These are phyloP conservation scores for Wilhelminamyces savonicus DNA, from an alignment of 805 yeast species.

Conservation along the genomic window DNA sequence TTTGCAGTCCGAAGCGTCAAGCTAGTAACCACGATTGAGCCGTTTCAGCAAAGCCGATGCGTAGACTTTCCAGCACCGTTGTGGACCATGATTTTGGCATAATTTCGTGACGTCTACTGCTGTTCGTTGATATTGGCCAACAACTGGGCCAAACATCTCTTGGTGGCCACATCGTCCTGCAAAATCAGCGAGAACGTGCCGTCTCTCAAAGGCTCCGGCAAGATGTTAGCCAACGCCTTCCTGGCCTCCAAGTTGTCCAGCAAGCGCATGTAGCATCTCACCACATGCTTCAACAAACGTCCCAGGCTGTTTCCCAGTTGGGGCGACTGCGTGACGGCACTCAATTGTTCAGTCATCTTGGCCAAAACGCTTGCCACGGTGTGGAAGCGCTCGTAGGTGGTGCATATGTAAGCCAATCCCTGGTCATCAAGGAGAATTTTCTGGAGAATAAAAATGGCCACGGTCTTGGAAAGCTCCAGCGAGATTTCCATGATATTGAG, in stretches of 20 bases:
- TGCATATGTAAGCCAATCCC: constrained; percentile 88
- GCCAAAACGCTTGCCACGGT: constrained; percentile 88
- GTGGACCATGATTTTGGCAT: too few species aligned
- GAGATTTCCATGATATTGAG: constrained; percentile 92
- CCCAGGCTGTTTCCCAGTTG: constrained; percentile 47
- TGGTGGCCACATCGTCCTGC: constrained; percentile 84
- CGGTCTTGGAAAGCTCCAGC: constrained; percentile 89
- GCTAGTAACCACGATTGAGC: too few species aligned
- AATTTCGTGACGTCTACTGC: too few species aligned
- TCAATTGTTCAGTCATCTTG: constrained; percentile 81
- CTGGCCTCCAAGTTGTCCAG: constrained; percentile 90
- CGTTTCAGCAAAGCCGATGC: too few species aligned
- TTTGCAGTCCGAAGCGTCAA: too few species aligned
- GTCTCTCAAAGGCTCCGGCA: constrained; percentile 85
- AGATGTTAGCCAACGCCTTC: constrained; percentile 70
- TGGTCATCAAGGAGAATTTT: constrained; percentile 87
- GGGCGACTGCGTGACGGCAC: constrained; percentile 38
- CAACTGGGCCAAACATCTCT: constrained; percentile 79
- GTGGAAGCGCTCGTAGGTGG: constrained; percentile 88
- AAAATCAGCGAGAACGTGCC: constrained; percentile 76
- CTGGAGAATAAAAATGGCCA: constrained; percentile 92
- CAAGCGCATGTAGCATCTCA: constrained; percentile 84
- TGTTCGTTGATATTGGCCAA: constrained; percentile 50
- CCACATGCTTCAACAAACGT: constrained; percentile 84
- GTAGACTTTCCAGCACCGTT: too few species aligned